These are phyloP conservation scores for Verticillium longisporum DNA, from an alignment of 2,329 filamentous ascomycete species.

Conservation along the genomic window DNA sequence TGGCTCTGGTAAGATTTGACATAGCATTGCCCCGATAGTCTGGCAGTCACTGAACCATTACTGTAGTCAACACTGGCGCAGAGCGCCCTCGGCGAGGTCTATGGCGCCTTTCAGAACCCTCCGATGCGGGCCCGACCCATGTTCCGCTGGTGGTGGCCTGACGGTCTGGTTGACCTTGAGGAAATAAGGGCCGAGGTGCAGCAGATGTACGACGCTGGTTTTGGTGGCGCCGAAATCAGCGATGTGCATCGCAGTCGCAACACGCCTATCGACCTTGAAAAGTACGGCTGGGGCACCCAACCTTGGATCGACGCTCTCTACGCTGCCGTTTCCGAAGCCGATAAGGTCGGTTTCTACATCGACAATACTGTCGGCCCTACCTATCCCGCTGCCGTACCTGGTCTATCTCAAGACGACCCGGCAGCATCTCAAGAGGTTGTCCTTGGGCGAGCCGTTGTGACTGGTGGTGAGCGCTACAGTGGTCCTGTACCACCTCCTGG, in stretches of 20 bases:
- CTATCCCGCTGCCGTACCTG: constrained; percentile 5
- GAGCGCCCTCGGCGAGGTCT: not conserved
- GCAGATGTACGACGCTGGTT: constrained; percentile 6
- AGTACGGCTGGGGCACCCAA: constrained; percentile 4
- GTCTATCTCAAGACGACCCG: constrained; percentile 1
- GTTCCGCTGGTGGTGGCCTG: constrained; percentile 9
- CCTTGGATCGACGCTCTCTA: constrained; percentile 6
- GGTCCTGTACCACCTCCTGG: constrained; percentile 3
- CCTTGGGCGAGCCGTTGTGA: not conserved
- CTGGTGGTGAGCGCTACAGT: constrained; percentile 1
- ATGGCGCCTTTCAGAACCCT: constrained; percentile 2
- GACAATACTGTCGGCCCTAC: constrained; percentile 6
- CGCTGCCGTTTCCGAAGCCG: constrained; percentile 2
- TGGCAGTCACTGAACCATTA: not conserved
- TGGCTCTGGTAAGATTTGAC: not conserved
- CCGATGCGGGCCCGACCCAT: constrained; percentile 5
- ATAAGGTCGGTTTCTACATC: constrained; percentile 4
- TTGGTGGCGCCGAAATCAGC: constrained; percentile 8
- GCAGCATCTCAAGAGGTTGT: constrained; percentile 3
- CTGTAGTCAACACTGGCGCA: not conserved
- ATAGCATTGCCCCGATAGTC: not conserved
- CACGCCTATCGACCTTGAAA: constrained; percentile 2
- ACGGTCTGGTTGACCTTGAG: constrained; percentile 6
- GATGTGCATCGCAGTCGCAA: constrained; percentile 5
- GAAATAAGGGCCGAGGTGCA: constrained; percentile 7